These are phyloP conservation scores for Verticillium zaregamsianum DNA, from an alignment of 2,329 filamentous ascomycete genomes.

Conservation along the genomic window DNA sequence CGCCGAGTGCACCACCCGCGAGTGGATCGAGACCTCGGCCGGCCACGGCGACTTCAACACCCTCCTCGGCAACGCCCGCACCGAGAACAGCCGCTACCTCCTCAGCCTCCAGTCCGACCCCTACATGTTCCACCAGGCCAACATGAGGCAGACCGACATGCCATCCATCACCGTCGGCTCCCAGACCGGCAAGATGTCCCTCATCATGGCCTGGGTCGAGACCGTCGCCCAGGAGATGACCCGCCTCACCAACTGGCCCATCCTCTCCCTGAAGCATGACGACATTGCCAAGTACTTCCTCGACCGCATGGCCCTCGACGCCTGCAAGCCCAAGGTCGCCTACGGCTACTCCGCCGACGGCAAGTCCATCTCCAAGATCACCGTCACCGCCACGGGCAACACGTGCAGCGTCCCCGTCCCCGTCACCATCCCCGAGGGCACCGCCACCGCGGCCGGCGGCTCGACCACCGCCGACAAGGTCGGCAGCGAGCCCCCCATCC, in stretches of 20 bases:
- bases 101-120: slow-evolving; percentile 50
- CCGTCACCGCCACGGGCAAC: slow-evolving; percentile 43
- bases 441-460: slow-evolving; percentile 35
- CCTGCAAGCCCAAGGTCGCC: slow-evolving; percentile 43
- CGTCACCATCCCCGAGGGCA: slow-evolving; percentile 44
- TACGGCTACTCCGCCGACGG: slow-evolving; percentile 38
- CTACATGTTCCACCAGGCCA: slow-evolving; percentile 62
- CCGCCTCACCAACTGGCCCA: slow-evolving; percentile 35
- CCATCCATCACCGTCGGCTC: slow-evolving; percentile 43
- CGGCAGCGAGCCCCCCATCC: slow-evolving; percentile 48
- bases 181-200: slow-evolving; percentile 39
- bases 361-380: slow-evolving; percentile 43
- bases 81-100: slow-evolving; percentile 51
- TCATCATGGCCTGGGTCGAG: slow-evolving; percentile 56
- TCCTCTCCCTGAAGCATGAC: slow-evolving; percentile 27
- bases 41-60: slow-evolving; percentile 49
- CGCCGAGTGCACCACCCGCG: slow-evolving; percentile 49
- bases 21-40: slow-evolving; percentile 57
- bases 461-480: slow-evolving; percentile 43
- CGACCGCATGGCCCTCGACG: slow-evolving; percentile 47
- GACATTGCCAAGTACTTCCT: slow-evolving; percentile 48
- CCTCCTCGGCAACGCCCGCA: slow-evolving; percentile 45
- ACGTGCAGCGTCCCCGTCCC: slow-evolving; percentile 47
- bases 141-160: slow-evolving; percentile 48
- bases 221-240: slow-evolving; percentile 47